Conservation (phyloP, 108 stramenopile genomes). For the Cyclostephanos invisitatus region DNA sequence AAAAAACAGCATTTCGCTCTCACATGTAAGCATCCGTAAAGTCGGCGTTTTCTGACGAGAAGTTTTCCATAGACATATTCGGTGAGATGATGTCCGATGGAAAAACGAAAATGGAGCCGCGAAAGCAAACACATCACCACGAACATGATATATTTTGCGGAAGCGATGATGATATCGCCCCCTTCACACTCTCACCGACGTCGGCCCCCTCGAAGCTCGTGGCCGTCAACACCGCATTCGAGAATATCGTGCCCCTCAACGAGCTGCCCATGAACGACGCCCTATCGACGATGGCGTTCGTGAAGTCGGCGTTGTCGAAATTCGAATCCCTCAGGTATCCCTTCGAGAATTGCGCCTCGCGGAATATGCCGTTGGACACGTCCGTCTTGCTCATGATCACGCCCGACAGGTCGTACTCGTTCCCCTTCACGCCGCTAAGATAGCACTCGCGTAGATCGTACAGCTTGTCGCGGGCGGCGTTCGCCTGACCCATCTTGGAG, state of each 20-base stretch:
- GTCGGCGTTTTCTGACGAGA: constrained; percentile 75
- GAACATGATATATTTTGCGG: too few species aligned
- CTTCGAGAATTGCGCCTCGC: constrained; percentile 89
- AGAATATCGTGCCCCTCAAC: constrained; percentile 80
- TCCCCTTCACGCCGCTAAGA: constrained; percentile 59
- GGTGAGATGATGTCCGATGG: too few species aligned
- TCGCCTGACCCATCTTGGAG: constrained; percentile 92
- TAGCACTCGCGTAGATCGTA: constrained; percentile 90
- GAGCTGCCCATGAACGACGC: constrained; percentile 86
- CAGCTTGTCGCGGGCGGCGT: constrained; percentile 94
- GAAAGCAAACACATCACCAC: too few species aligned
- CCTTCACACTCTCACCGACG: too few species aligned
- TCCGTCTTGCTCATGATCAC: constrained; percentile 91
- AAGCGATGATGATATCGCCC: too few species aligned
- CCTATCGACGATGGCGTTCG: constrained; percentile 94
- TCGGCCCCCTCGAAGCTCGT: constrained; percentile 90
- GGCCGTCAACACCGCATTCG: constrained; percentile 93
- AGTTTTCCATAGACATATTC: too few species aligned
- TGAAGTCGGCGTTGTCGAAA: constrained; percentile 93
- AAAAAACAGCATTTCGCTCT: not conserved
- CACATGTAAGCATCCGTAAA: constrained; percentile 87
- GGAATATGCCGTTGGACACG: constrained; percentile 81
- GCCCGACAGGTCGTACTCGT: constrained; percentile 82
- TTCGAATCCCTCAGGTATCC: constrained; percentile 84
- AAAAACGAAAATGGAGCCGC: not conserved